Conservation (phyloP, 371 early-diverging fungal species). For the Gilbertella persicaria region DNA sequence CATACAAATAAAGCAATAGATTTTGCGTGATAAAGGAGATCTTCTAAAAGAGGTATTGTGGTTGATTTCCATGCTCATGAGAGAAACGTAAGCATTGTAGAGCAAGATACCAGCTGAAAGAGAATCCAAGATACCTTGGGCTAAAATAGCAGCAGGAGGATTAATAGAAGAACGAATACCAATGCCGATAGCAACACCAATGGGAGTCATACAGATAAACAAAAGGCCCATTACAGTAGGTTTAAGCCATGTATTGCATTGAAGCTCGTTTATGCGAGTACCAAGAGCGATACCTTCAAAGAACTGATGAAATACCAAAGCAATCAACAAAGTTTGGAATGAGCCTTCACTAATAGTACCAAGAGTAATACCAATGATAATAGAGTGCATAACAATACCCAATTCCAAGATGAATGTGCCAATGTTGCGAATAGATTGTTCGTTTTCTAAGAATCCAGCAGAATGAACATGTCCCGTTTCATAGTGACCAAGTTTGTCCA, state of each 20-base stretch:
- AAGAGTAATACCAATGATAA: conserved; percentile 83
- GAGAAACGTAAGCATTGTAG: conserved; percentile 75
- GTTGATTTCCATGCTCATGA: conserved; percentile 72
- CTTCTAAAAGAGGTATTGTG: conserved; percentile 56
- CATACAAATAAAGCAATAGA: conserved; percentile 52
- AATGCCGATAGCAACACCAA: conserved; percentile 80
- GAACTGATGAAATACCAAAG: conserved; percentile 85
- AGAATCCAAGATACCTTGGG: conserved; percentile 77
- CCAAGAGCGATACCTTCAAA: conserved; percentile 90
- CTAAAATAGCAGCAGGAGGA: conserved; percentile 54
- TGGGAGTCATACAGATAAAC: conserved; percentile 67
- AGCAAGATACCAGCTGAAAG: conserved; percentile 80
- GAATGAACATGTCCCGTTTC: conserved; percentile 33
- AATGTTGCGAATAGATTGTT: conserved; percentile 32
- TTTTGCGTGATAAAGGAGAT: conserved; percentile 37
- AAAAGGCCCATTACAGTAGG: conserved; percentile 44
- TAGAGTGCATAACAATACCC: conserved; percentile 84
- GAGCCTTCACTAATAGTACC: conserved; percentile 23
- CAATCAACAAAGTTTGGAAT: conserved; percentile 62
- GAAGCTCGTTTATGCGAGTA: conserved; percentile 67
- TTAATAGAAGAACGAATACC: conserved; percentile 62
- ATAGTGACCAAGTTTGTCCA: not conserved
- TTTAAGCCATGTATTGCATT: conserved; percentile 48
- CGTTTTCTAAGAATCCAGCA: conserved; percentile 41
- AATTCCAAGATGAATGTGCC: conserved; percentile 73